Percentiles rank a stretch among this genome's conserved stretches.
Conservation (phyloP, 1,284 basidiomycete species). For the Leccinum pachyderme region DNA sequence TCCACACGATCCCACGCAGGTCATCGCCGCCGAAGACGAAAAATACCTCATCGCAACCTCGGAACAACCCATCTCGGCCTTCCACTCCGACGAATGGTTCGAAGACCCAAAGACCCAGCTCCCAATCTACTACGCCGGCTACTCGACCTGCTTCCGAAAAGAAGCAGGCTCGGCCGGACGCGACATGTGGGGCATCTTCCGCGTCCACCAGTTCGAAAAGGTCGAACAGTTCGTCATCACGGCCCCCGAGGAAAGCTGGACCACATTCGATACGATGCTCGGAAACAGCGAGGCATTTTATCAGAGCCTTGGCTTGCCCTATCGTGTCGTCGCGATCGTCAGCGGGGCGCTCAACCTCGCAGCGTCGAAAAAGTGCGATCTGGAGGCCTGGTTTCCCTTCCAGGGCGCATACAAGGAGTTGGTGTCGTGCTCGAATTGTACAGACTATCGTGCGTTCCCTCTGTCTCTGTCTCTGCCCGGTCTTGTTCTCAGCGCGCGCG, state of each 20-base stretch:
- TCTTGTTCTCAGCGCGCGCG: background rate
- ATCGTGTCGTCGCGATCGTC: conserved; percentile 94
- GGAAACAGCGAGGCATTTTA: conserved; percentile 92
- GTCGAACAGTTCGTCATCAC: conserved; percentile 97
- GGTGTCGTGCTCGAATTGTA: conserved; percentile 91
- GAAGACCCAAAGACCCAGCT: conserved; percentile 89
- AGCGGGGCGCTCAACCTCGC: conserved; percentile 96
- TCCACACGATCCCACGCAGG: conserved; percentile 42
- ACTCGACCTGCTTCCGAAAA: conserved; percentile 98
- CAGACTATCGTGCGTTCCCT: conserved; percentile 81
- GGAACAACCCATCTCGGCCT: conserved; percentile 96
- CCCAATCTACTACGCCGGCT: conserved; percentile 83
- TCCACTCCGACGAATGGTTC: conserved; percentile 97
- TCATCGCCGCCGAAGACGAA: conserved; percentile 89
- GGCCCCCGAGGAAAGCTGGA: conserved; percentile 91
- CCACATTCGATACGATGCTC: conserved; percentile 91
- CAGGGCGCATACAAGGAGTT: conserved; percentile 96
- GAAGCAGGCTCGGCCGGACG: conserved; percentile 96
- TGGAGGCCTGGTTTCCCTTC: conserved; percentile 99
- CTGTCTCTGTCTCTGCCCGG: background rate
- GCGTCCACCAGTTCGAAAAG: conserved; percentile 99
- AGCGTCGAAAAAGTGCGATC: conserved; percentile 94
- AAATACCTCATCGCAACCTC: conserved; percentile 99
- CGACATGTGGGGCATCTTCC: conserved; percentile 99
- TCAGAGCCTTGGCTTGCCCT: conserved; percentile 88